Conservation (phyloP, 2,329 filamentous ascomycete genomes). For the Leptographium galeiforme region DNA sequence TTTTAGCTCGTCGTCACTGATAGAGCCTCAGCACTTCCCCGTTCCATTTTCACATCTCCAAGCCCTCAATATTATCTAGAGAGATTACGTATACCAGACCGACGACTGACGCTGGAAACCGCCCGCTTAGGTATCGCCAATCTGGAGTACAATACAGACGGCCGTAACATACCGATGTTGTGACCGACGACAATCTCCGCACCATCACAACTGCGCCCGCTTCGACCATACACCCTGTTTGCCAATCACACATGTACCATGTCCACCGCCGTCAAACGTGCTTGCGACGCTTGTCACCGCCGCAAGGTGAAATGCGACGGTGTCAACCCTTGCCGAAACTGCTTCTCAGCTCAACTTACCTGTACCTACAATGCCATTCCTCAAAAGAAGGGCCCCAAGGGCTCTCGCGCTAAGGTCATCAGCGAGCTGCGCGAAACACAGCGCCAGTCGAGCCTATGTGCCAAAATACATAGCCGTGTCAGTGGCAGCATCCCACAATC, state of each 20-base stretch:
- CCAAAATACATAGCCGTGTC: conserved; percentile 46
- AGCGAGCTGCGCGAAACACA: conserved; percentile 59
- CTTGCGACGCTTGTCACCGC: conserved; percentile 61
- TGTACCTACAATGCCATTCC: conserved; percentile 66
- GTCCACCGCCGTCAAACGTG: conserved; percentile 43
- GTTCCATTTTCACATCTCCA: no score
- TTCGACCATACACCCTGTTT: neutral
- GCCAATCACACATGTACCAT: conserved; percentile 16
- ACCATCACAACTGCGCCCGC: neutral
- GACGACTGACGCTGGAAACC: no score
- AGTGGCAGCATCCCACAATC: conserved; percentile 39
- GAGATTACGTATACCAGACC: no score
- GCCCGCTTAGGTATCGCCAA: no score
- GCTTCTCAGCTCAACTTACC: conserved; percentile 48
- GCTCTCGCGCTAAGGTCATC: conserved; percentile 61
- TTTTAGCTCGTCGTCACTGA: no score
- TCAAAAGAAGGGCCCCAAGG: conserved; percentile 66
- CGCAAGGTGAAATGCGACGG: conserved; percentile 65
- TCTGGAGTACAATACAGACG: no score
- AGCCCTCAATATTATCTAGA: no score
- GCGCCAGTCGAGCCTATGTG: conserved; percentile 49
- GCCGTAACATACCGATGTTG: neutral
- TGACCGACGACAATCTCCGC: neutral
- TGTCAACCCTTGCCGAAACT: conserved; percentile 58
- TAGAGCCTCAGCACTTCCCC: no score